phyloP scores from a whole-genome alignment of 2,329 filamentous ascomycete genomes.

The Emydomyces testavorans region DNA sequence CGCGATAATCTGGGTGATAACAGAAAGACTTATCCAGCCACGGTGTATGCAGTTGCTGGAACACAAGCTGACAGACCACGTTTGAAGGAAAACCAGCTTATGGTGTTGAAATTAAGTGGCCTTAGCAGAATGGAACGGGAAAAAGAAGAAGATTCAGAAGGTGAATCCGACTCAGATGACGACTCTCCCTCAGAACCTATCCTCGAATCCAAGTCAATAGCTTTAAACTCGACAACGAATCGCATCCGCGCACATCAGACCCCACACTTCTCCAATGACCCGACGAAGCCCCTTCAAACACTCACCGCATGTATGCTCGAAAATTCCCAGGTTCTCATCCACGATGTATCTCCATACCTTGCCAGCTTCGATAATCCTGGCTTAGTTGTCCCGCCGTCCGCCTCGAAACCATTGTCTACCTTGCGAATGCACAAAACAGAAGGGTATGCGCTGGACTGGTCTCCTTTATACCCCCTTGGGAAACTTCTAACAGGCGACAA shows the following conservation, averaged over 20 bases:
- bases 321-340: conserved; percentile 75
- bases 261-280: conserved; percentile 51
- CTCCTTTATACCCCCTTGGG: conserved; percentile 63
- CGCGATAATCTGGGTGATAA: conserved; percentile 76
- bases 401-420: conserved; percentile 79
- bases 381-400: conserved; percentile 62
- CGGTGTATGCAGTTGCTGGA: conserved; percentile 86
- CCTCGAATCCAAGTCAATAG: conserved; percentile 82
- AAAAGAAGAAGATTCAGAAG: conserved; percentile 56
- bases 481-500: conserved; percentile 89
- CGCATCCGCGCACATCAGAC: conserved; percentile 80
- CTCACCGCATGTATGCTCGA: conserved; percentile 89
- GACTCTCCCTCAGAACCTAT: conserved; percentile 73
- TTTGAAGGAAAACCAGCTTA: conserved; percentile 77
- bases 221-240: conserved; percentile 79
- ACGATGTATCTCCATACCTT: conserved; percentile 86
- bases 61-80: conserved; percentile 73
- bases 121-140: conserved; percentile 74
- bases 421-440: conserved; percentile 85
- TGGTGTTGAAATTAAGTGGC: conserved; percentile 93
- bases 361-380: conserved; percentile 83
- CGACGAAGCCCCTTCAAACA: conserved; percentile 62
- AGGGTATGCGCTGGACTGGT: conserved; percentile 97
- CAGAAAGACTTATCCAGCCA: conserved; percentile 86
- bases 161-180: conserved; percentile 57